Percentiles rank a stretch among this genome's conserved stretches.
Conservation (phyloP, 2,329 filamentous ascomycete species). For the Botryotinia calthae region DNA sequence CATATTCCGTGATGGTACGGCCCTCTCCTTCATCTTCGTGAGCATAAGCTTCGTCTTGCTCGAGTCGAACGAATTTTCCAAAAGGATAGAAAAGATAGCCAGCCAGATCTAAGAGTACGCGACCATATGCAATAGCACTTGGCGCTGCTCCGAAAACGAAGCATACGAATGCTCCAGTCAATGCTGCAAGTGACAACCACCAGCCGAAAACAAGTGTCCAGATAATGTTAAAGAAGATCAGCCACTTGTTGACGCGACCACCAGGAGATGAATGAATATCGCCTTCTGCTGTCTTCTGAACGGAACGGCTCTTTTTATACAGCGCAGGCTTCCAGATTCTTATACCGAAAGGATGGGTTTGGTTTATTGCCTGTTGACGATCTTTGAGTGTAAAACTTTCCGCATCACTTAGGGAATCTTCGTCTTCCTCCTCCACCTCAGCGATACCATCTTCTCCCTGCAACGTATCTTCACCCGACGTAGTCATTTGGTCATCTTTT, state of each 20-base stretch:
- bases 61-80: constrained; percentile 89
- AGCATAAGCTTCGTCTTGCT: constrained; percentile 90
- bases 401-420: constrained; percentile 73
- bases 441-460: constrained; percentile 41
- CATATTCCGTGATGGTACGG: constrained; percentile 95
- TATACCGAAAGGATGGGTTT: constrained; percentile 98
- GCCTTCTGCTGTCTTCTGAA: constrained; percentile 91
- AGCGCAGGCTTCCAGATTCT: constrained; percentile 97
- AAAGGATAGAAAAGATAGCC: constrained; percentile 94
- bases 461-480: constrained; percentile 31
- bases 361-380: constrained; percentile 95
- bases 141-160: constrained; percentile 75
- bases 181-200: constrained; percentile 83
- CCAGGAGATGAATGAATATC: constrained; percentile 96
- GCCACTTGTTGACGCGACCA: constrained; percentile 76
- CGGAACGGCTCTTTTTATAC: constrained; percentile 96
- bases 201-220: constrained; percentile 94
- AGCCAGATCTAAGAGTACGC: constrained; percentile 78
- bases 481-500: constrained; percentile 25
- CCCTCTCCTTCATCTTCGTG: constrained; percentile 96
- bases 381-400: constrained; percentile 98
- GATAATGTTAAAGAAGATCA: constrained; percentile 82
- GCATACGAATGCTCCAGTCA: constrained; percentile 72
- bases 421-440: constrained; percentile 43
- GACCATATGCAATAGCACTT: constrained; percentile 82